Evolutionary conservation across 176 grass and related monocot species (phyloP).

Genomic region (Musa itinerans): DNA sequence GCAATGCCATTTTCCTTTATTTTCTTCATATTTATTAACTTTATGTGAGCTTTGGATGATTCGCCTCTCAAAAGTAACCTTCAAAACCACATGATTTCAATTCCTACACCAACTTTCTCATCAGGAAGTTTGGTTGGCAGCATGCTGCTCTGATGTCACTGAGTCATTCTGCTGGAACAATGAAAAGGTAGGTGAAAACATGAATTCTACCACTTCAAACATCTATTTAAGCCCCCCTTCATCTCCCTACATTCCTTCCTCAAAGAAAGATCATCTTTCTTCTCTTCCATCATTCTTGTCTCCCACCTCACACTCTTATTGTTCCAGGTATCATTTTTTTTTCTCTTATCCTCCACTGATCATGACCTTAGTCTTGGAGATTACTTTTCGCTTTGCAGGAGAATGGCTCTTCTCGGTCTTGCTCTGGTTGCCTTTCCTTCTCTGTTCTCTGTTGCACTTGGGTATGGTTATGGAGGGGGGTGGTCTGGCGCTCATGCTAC

Average conservation of each 20-base stretch:
- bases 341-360: neutral
- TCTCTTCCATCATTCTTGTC: neutral
- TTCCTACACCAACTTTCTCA: neutral
- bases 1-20: neutral
- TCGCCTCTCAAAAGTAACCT: neutral
- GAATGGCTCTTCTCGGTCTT: slow-evolving; percentile 11
- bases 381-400: neutral
- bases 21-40: neutral
- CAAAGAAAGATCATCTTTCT: neutral
- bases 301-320: neutral
- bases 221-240: slow-evolving; percentile 4
- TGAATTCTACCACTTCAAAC: neutral
- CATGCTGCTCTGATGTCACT: neutral
- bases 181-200: neutral
- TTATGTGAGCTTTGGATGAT: neutral
- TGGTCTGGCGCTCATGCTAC: slow-evolving; percentile 32
- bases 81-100: neutral
- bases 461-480: slow-evolving; percentile 9
- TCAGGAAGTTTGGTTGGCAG: neutral
- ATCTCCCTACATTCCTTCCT: neutral
- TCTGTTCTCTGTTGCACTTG: neutral
- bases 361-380: neutral
- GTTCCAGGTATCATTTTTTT: neutral
- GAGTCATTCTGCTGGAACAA: neutral
- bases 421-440: neutral